Evolutionary conservation across 306 rosid species (phyloP), one percentile per base, ranked within the genome.

Genomic region (Dalbergia cochinchinensis): DNA sequence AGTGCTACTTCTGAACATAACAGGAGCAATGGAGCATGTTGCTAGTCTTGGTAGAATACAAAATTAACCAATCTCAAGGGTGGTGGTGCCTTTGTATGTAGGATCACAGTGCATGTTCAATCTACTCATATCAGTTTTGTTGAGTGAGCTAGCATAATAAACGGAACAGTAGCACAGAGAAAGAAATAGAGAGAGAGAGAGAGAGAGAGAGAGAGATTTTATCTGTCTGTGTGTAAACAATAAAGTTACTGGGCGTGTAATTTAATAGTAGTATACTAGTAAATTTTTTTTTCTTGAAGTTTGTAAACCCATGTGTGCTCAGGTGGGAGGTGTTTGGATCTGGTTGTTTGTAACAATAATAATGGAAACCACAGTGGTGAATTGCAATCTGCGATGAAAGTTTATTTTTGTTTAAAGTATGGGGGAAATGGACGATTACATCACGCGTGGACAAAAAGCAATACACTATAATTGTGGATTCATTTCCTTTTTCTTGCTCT

Each of bases 261-360:
- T 80, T 81, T 57, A 59, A 62, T 78, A 67, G 65, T 53, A 55
- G 31, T 4, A 37, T 0, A 37, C 7, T 4, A 37, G 7, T 69
- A 31, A 67, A 22, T 20, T 31, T 45, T 7, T 19, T 58, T 2
- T 57, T 58, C 73, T 84, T 58, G 77, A 35, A 77, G 78, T 74
- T 73, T 68, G 81, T 35, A 64, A 72, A 77, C 74, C 71, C 81
- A 77, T 85, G 90, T 82, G 85, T 82, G 85, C 61, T 74, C 74
- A 85, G 81, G 90, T 82, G 77, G 86, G 83, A 82, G 74, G 79
- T 80, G 83, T 80, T 71, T 66, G 83, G 60, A 65, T 83, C 74
- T 60, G 84, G 69, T 84, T 78, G 78, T 77, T 83, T 84, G 80
- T 82, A 75, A 68, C 67, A 84, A 78, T 78, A 87, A 81, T 84